Evolutionary conservation across 106 monocot genomes (phyloP), one percentile per base, ranked within the genome.

Genomic region (Acorus calamus): DNA sequence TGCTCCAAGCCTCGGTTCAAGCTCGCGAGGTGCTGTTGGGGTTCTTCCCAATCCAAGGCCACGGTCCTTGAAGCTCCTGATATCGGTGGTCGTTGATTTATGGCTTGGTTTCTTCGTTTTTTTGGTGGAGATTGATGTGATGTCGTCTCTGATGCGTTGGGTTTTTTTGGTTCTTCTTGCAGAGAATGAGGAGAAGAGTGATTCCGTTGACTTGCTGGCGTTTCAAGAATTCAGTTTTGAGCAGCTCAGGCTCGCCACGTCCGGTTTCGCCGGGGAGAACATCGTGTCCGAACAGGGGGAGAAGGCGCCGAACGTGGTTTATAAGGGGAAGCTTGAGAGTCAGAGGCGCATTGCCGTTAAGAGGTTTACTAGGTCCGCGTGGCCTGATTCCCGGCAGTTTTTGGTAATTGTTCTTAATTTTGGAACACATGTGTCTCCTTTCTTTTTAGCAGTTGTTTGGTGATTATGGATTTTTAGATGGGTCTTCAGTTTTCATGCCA

Each of bases 241-340:
- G 74, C 94, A 94, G 76, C 78, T 94, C 13, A 73, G 86, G 65
- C 62, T 89, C 28, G 94, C 94, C 4, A 94, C 94, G 0, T 82
- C 90, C 2, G 89, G 89, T 0, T 94, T 94, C 58, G 81, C 86
- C 0, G 52, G 42, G 8, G 94, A 89, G 73, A 94, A 90, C 57
- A 94, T 94, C 28, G 94, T 94, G 3, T 94, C 94, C 3, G 94
- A 94, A 77, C 89, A 87, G 3, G 89, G 89, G 14, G 89, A 90
- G 75, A 94, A 90, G 64, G 84, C 94, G 2, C 94, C 94, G 3
- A 94, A 94, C 76, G 81, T 94, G 51, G 94, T 94, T 4, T 94
- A 87, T 63, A 94, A 82, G 66, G 94, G 94, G 64, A 94, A 90
- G 73, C 65, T 94, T 42, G 89, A 94, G 69, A 87, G 82, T 5